A percentile compares a stretch with the other conserved stretches of the same genome.
Conservation (phyloP, 2,329 filamentous ascomycete genomes). For the Elsinoe perseae region DNA sequence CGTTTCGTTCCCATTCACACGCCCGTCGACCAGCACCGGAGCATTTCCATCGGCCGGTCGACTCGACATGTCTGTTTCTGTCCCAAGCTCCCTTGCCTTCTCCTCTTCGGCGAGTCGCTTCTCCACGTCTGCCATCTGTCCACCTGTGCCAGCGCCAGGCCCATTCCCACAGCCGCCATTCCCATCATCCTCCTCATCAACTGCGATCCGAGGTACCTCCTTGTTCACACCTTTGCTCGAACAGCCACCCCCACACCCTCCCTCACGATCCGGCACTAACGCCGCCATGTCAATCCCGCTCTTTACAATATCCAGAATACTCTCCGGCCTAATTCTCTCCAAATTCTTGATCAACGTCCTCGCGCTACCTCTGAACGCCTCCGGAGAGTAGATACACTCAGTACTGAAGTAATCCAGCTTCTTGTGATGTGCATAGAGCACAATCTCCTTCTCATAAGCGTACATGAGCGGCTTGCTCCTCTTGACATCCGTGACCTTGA, state of each 20-base stretch:
- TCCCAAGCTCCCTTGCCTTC: constrained; percentile 41
- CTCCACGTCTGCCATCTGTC: constrained; percentile 79
- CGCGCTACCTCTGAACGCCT: constrained; percentile 90
- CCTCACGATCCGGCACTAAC: constrained; percentile 57
- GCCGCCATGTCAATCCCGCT: constrained; percentile 95
- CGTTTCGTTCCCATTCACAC: not conserved
- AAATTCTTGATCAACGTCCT: constrained; percentile 89
- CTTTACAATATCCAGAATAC: constrained; percentile 87
- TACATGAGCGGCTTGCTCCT: constrained; percentile 96
- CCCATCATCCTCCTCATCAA: constrained; percentile 47
- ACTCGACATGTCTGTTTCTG: constrained; percentile 57
- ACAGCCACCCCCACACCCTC: constrained; percentile 43
- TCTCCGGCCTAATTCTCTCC: constrained; percentile 85
- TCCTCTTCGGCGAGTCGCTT: constrained; percentile 60
- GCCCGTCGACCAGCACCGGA: constrained; percentile 21
- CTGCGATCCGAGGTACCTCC: constrained; percentile 28
- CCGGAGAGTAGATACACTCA: constrained; percentile 96
- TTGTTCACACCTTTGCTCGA: constrained; percentile 29
- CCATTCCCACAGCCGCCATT: constrained; percentile 67
- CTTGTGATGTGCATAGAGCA: constrained; percentile 94
- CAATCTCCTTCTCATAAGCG: constrained; percentile 98
- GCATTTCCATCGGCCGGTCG: constrained; percentile 11
- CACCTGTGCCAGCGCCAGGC: constrained; percentile 58
- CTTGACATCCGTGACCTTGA: constrained; percentile 69
- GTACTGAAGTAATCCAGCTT: constrained; percentile 97